Evolutionary conservation across 768 basidiomycete genomes (phyloP), one percentile per base, ranked within the genome.

Genomic region (Lentinula aciculospora): DNA sequence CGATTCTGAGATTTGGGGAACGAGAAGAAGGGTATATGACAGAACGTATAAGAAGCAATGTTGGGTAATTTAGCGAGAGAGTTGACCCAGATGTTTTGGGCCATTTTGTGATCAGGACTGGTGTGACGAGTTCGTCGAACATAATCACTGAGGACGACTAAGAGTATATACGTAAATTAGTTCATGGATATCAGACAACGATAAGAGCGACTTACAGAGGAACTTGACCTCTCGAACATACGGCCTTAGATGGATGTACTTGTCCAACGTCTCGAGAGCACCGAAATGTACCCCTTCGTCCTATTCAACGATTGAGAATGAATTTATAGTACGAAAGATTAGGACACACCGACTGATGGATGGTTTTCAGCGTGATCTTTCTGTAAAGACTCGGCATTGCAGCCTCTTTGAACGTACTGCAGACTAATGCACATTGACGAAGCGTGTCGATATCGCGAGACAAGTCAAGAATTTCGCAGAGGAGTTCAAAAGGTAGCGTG

Each of bases 151-250:
- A 57, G 46, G 12, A 57, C 46, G 36, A 57, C 56, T 57, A 25
- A 12, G n/a, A n/a, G n/a, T 17, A 54, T 25, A 13, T n/a, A 15
- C 9, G 17, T 15, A 32, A 21, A 19, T 45, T 32, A 39, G 53
- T 28, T 6, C 4, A 3, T 23, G 19, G 5, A 39, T 0, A 17
- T 6, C 23, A 28, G 21, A 21, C 2, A 45, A 27, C 9, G 27
- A 9, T 19, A 17, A 2, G 29, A 12, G 23, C 27, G 3, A 48
- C 56, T 57, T 23, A 48, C 56, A 57, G 19, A 28, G 21, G 42
- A 57, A 57, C 10, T 36, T 36, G 32, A 57, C 46, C n/a, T 32
- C 27, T 57, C 56, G 56, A 27, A 57, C 56, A 34, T 57, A 48
- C 46, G 56, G 8, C 12, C 56, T 23, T 28, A 57, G 34, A 34